phyloP scores from a whole-genome alignment of 164 flowering plant species.

The Santalum album region DNA sequence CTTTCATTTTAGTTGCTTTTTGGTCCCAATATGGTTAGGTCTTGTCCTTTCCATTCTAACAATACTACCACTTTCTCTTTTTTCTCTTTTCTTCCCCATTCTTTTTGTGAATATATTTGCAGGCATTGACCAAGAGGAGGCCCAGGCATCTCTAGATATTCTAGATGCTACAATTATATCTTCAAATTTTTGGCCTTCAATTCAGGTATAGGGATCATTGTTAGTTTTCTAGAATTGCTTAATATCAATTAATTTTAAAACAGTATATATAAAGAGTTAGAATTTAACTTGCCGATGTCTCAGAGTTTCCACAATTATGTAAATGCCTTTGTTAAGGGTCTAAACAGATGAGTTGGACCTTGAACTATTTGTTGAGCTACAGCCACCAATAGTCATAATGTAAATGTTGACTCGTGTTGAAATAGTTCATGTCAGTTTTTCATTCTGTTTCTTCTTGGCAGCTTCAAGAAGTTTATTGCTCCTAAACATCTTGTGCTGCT shows the following conservation, averaged over 20 bases:
- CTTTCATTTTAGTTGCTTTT: not conserved
- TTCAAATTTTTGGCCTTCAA: constrained; percentile 96
- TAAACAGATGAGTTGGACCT: not conserved
- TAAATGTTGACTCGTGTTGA: no score
- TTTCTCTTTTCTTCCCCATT: not conserved
- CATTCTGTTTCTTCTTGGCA: no score
- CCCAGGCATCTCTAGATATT: constrained; percentile 47
- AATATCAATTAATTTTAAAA: not conserved
- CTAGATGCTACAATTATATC: constrained; percentile 88
- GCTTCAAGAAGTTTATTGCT: not conserved
- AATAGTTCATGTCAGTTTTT: no score
- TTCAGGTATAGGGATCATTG: constrained; percentile 51
- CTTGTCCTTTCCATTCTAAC: no score
- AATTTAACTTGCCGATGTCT: not conserved
- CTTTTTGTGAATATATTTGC: constrained; percentile 4
- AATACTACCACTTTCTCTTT: no score
- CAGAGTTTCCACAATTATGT: not conserved
- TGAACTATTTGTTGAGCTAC: not conserved
- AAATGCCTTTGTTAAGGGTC: not conserved
- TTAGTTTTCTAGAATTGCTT: not conserved
- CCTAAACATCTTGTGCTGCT: not conserved
- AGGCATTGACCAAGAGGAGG: constrained; percentile 34
- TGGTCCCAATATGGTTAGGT: no score
- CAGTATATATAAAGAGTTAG: not conserved
- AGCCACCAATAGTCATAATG: no score